phyloP scores from a whole-genome alignment of 164 flowering plant genomes.

The Stephania cephalantha region DNA sequence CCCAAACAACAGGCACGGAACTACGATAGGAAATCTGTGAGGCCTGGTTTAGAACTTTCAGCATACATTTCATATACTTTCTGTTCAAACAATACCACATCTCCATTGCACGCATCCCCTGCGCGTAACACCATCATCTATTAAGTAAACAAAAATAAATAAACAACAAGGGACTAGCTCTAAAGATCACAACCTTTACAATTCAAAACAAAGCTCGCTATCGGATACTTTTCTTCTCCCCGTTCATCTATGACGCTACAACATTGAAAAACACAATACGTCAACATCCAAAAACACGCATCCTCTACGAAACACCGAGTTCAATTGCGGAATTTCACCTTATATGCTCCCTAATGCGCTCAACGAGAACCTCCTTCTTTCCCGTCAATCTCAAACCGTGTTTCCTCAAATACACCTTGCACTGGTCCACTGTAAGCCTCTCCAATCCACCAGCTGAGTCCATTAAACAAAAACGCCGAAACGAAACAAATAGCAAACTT shows the following conservation, averaged over 20 bases:
- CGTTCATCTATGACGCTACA: slow-evolving; percentile 55
- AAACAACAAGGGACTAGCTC: neutral
- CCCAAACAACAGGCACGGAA: neutral
- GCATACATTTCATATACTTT: slow-evolving; percentile 81
- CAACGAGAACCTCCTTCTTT: slow-evolving; percentile 53
- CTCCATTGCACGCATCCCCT: slow-evolving; percentile 93
- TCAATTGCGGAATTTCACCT: slow-evolving; percentile 28
- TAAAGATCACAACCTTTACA: slow-evolving; percentile 50
- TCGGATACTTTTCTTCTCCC: slow-evolving; percentile 71
- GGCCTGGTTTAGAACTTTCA: neutral
- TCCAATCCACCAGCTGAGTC: slow-evolving; percentile 54
- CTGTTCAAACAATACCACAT: slow-evolving; percentile 82
- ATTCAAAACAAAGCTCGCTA: slow-evolving; percentile 65
- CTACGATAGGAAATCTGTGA: neutral
- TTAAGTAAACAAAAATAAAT: neutral
- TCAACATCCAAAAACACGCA: neutral
- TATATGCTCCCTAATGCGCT: slow-evolving; percentile 65
- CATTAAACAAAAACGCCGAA: neutral
- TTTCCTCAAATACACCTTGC: slow-evolving; percentile 77
- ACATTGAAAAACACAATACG: neutral
- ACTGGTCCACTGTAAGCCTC: slow-evolving; percentile 69
- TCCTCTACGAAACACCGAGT: neutral
- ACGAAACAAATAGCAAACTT: neutral
- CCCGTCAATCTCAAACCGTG: slow-evolving; percentile 65
- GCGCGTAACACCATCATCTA: slow-evolving; percentile 14